Percentiles rank a stretch among this genome's conserved stretches.
These are phyloP conservation scores for Spatholobus suberectus DNA, from an alignment of 306 rosid genomes.

Conservation along the genomic window DNA sequence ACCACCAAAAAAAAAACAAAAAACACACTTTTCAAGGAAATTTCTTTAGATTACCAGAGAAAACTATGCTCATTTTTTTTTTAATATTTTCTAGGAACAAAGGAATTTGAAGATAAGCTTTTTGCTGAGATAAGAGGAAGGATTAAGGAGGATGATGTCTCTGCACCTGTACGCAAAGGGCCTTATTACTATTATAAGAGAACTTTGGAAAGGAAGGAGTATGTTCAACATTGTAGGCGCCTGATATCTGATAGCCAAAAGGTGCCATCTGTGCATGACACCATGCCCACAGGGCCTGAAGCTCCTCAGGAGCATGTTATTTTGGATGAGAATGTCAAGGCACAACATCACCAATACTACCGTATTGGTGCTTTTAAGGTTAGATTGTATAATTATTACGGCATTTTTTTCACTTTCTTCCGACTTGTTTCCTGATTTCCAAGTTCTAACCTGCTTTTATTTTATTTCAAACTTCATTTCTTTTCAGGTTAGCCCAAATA, in stretches of 20 bases:
- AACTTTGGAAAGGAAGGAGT: conserved; percentile 77
- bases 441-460: not conserved
- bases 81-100: conserved; percentile 61
- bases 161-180: conserved; percentile 77
- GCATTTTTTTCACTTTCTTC: conserved; percentile 13
- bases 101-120: conserved; percentile 67
- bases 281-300: conserved; percentile 70
- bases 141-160: conserved; percentile 80
- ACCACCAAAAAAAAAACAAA: too few species aligned
- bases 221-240: conserved; percentile 82
- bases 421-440: not conserved
- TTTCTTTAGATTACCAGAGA: not conserved
- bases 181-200: conserved; percentile 71
- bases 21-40: not conserved
- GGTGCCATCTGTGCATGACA: conserved; percentile 65
- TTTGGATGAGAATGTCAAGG: conserved; percentile 85
- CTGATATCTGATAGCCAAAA: conserved; percentile 52
- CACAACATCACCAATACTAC: conserved; percentile 66
- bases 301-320: conserved; percentile 82
- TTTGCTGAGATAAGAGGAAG: conserved; percentile 80
- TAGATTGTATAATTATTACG: conserved; percentile 22
- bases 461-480: conserved; percentile 29
- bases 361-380: conserved; percentile 67
- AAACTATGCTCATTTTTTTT: not conserved
- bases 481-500: conserved; percentile 82